A percentile compares a stretch with the other conserved stretches of the same genome.
phyloP scores from a whole-genome alignment of 2,329 filamentous ascomycete species.

The Gaeumannomyces sp. region DNA sequence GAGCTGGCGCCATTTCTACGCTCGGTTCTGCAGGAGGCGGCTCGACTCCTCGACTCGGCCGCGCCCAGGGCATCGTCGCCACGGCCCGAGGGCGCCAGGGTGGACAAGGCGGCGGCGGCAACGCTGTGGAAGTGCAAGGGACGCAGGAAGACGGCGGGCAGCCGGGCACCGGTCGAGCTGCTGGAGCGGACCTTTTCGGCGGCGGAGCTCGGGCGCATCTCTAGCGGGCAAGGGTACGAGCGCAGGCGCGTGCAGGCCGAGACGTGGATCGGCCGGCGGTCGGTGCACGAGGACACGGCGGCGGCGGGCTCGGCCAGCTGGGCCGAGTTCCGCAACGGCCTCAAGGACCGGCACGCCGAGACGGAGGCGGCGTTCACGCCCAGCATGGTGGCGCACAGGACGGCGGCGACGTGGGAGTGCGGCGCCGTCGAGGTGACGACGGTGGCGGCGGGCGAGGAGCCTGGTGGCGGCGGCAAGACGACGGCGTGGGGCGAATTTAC shows the following conservation, averaged over 20 bases:
- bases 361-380: slow-evolving; percentile 55
- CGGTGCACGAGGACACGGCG: slow-evolving; percentile 50
- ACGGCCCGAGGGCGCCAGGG: background rate
- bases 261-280: slow-evolving; percentile 59
- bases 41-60: slow-evolving; percentile 51
- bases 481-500: slow-evolving; percentile 39
- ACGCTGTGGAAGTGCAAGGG: slow-evolving; percentile 31
- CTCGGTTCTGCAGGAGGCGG: slow-evolving; percentile 49
- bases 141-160: slow-evolving; percentile 29
- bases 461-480: slow-evolving; percentile 24
- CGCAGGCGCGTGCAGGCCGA: slow-evolving; percentile 29
- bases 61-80: slow-evolving; percentile 30
- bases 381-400: slow-evolving; percentile 32
- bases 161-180: slow-evolving; percentile 34
- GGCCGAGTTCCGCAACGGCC: slow-evolving; percentile 54
- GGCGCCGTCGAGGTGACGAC: slow-evolving; percentile 18
- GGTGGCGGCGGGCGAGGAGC: slow-evolving; percentile 14
- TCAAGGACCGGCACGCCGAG: slow-evolving; percentile 52
- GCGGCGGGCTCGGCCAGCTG: slow-evolving; percentile 51
- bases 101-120: slow-evolving; percentile 11
- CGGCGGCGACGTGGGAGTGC: slow-evolving; percentile 26
- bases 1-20: slow-evolving; percentile 46
- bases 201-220: slow-evolving; percentile 27
- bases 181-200: slow-evolving; percentile 43
- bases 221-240: slow-evolving; percentile 13